These are phyloP conservation scores for Podaxis sp. DNA, from an alignment of 768 basidiomycete genomes.

Conservation along the genomic window DNA sequence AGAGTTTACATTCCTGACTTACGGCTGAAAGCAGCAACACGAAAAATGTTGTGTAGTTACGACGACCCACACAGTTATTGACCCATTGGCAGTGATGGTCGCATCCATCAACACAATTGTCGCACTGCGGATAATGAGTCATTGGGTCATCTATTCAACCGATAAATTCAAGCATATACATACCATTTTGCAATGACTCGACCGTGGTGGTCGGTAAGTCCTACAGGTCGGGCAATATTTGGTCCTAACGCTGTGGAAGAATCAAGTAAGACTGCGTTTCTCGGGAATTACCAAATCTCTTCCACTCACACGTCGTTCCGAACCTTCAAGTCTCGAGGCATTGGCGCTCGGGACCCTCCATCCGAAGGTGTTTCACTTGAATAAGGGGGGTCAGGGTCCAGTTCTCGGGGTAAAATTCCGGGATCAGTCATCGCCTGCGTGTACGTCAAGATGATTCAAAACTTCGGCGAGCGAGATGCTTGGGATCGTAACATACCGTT, in stretches of 20 bases:
- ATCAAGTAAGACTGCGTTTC: background rate
- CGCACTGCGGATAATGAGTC: conserved; percentile 55
- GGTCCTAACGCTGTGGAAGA: conserved; percentile 66
- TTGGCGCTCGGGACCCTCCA: conserved; percentile 56
- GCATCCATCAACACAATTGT: conserved; percentile 96
- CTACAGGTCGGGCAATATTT: conserved; percentile 95
- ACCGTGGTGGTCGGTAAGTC: conserved; percentile 89
- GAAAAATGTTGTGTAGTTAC: conserved; percentile 95
- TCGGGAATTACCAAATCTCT: background rate
- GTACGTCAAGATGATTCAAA: conserved; percentile 8
- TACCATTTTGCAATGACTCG: conserved; percentile 95
- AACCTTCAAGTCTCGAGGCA: conserved; percentile 81
- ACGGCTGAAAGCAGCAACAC: conserved; percentile 76
- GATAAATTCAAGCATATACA: conserved; percentile 3
- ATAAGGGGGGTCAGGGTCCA: conserved; percentile 86
- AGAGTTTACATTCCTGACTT: conserved; percentile 28
- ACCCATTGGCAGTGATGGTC: conserved; percentile 93
- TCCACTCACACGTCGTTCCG: conserved; percentile 68
- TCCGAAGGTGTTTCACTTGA: conserved; percentile 63
- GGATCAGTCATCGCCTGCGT: conserved; percentile 74
- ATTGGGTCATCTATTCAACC: background rate
- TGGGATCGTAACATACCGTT: conserved; percentile 49
- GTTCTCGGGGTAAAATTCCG: conserved; percentile 84
- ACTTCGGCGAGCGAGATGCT: conserved; percentile 1
- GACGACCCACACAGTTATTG: conserved; percentile 92